Evolutionary conservation across 768 basidiomycete species (phyloP).

Genomic region (Macrolepiota fuliginosa): DNA sequence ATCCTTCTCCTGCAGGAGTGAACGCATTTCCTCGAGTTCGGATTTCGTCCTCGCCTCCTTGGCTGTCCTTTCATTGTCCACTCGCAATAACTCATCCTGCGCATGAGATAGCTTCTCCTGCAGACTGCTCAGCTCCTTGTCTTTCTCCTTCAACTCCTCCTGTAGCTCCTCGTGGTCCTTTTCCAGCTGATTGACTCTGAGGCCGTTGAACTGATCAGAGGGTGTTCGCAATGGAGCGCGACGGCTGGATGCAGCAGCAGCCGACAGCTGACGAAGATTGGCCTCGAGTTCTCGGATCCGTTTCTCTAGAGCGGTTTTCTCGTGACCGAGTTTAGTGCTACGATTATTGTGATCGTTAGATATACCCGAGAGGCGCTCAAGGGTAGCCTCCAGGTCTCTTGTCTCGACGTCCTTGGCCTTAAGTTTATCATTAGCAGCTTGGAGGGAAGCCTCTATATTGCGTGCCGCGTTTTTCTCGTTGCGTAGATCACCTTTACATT

Average conservation of each 20-base stretch:
- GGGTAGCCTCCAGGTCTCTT: conserved; percentile 52
- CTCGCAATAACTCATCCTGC: conserved; percentile 46
- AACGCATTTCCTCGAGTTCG: conserved; percentile 43
- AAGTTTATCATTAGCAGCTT: conserved; percentile 45
- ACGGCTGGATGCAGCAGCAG: conserved; percentile 28
- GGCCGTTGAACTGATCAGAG: conserved; percentile 57
- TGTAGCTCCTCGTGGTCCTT: conserved; percentile 52
- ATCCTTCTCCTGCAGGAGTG: conserved; percentile 50
- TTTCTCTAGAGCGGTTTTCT: conserved; percentile 54
- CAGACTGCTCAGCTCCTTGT: conserved; percentile 37
- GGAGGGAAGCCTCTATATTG: conserved; percentile 51
- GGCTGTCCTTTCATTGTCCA: conserved; percentile 60
- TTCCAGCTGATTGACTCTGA: conserved; percentile 49
- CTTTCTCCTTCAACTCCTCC: conserved; percentile 40
- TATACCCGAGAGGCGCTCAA: conserved; percentile 53
- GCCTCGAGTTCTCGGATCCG: conserved; percentile 59
- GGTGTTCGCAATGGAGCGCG: conserved; percentile 42
- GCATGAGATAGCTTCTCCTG: conserved; percentile 48
- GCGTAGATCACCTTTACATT: conserved; percentile 53
- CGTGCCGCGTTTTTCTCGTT: conserved; percentile 50
- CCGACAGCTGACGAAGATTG: conserved; percentile 32
- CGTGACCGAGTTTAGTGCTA: conserved; percentile 48
- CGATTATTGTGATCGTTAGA: conserved; percentile 44
- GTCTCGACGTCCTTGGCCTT: conserved; percentile 48
- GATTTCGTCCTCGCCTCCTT: conserved; percentile 43